Evolutionary conservation across 1,284 basidiomycete genomes (phyloP).

Genomic region (Prillingera fragicola): DNA sequence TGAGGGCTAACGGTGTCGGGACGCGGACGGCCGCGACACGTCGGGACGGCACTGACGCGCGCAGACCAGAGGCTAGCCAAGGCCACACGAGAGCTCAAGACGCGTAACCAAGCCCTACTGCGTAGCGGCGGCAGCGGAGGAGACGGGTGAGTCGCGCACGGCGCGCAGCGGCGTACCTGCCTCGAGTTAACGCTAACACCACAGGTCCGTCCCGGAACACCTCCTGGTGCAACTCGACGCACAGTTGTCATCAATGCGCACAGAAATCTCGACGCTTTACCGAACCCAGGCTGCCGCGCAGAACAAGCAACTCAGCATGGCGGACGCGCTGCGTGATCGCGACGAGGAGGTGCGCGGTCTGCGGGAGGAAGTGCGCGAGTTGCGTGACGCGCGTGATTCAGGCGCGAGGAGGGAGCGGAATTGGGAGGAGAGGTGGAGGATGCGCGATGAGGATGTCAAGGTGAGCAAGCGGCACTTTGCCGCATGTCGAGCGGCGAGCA

Average conservation of each 20-base stretch:
- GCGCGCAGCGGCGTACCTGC: not conserved
- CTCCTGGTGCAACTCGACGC: slow-evolving; percentile 87
- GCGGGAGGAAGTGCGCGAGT: slow-evolving; percentile 75
- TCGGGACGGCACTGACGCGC: slow-evolving; percentile 10
- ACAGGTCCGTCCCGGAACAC: slow-evolving; percentile 64
- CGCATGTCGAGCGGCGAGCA: not conserved
- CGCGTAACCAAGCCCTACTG: slow-evolving; percentile 77
- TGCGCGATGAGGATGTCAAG: slow-evolving; percentile 85
- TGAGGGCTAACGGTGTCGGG: not conserved
- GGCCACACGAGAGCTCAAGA: slow-evolving; percentile 79
- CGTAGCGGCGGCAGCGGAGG: slow-evolving; percentile 36
- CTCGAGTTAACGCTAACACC: slow-evolving; percentile 1
- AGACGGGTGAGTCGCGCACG: slow-evolving; percentile 57
- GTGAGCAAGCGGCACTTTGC: slow-evolving; percentile 52
- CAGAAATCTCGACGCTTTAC: slow-evolving; percentile 88
- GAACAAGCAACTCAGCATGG: slow-evolving; percentile 91
- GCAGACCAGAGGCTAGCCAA: slow-evolving; percentile 81
- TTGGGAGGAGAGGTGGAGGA: slow-evolving; percentile 75
- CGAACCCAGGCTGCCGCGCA: slow-evolving; percentile 79
- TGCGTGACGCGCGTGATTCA: slow-evolving; percentile 65
- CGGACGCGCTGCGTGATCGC: slow-evolving; percentile 85
- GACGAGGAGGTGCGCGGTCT: slow-evolving; percentile 77
- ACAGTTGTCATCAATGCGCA: slow-evolving; percentile 81
- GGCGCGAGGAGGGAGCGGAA: slow-evolving; percentile 49
- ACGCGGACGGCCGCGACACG: not conserved